Evolutionary conservation across 768 basidiomycete genomes (phyloP).

Genomic region (Suillus subalutaceus): DNA sequence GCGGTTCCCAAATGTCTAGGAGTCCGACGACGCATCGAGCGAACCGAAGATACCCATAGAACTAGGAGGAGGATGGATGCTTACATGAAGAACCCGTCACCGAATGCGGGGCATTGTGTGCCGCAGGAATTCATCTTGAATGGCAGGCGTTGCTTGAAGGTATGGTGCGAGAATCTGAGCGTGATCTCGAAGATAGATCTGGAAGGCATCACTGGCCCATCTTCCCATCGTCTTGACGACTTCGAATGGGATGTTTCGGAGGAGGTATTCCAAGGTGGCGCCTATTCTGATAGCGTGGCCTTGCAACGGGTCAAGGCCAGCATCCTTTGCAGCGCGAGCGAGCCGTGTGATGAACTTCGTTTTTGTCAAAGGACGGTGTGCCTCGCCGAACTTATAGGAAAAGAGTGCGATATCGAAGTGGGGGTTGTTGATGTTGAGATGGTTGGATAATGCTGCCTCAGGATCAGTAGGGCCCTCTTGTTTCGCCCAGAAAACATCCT

Average conservation of each 20-base stretch:
- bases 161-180: constrained; percentile 33
- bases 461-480: constrained; percentile 33
- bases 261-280: constrained; percentile 38
- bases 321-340: not conserved
- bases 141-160: constrained; percentile 24
- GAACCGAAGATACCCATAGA: not conserved
- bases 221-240: constrained; percentile 37
- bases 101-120: not conserved
- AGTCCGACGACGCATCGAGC: not conserved
- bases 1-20: not conserved
- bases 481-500: constrained; percentile 37
- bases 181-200: constrained; percentile 30
- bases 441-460: constrained; percentile 21
- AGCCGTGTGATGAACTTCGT: constrained; percentile 25
- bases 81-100: not conserved
- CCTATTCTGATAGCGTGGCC: constrained; percentile 32
- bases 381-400: constrained; percentile 20
- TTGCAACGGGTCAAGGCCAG: constrained; percentile 18
- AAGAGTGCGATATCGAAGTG: constrained; percentile 29
- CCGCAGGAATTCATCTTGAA: constrained; percentile 10
- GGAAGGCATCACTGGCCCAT: constrained; percentile 40
- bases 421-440: constrained; percentile 34
- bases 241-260: constrained; percentile 39
- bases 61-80: not conserved
- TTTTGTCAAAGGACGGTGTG: constrained; percentile 29